These are phyloP conservation scores for Cymbidium sinense DNA, from an alignment of 106 monocot genomes.

Conservation along the genomic window DNA sequence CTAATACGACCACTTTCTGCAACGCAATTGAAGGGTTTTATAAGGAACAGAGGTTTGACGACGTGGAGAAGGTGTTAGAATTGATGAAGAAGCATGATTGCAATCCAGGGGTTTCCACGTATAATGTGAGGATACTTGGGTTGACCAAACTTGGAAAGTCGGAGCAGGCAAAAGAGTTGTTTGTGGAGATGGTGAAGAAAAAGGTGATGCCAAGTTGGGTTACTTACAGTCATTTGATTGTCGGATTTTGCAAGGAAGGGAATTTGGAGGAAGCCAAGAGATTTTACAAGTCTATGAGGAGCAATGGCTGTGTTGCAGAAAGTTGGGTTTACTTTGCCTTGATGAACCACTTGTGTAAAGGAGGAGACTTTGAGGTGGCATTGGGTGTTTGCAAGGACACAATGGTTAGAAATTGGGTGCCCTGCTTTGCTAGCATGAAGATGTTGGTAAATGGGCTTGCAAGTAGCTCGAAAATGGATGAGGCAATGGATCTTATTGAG, in stretches of 20 bases:
- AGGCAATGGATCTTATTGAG: slow-evolving; percentile 54
- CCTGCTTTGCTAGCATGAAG: slow-evolving; percentile 65
- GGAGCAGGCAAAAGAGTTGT: slow-evolving; percentile 47
- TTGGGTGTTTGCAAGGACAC: slow-evolving; percentile 49
- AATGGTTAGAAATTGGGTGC: slow-evolving; percentile 78
- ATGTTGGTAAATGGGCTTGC: slow-evolving; percentile 62
- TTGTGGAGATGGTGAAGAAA: slow-evolving; percentile 42
- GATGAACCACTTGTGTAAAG: slow-evolving; percentile 58
- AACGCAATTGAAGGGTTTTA: slow-evolving; percentile 57
- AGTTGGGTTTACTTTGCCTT: slow-evolving; percentile 59
- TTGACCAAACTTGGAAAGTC: slow-evolving; percentile 57
- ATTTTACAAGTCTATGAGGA: slow-evolving; percentile 51
- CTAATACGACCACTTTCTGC: slow-evolving; percentile 59
- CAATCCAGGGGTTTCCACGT: slow-evolving; percentile 19
- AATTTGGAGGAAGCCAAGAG: slow-evolving; percentile 61
- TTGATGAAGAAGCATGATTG: slow-evolving; percentile 67
- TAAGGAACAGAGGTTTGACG: slow-evolving; percentile 50
- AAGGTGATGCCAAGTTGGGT: slow-evolving; percentile 63
- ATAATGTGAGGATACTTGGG: slow-evolving; percentile 57
- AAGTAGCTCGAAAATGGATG: slow-evolving; percentile 32
- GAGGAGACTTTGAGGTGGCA: slow-evolving; percentile 66
- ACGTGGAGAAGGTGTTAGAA: slow-evolving; percentile 47
- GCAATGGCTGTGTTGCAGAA: slow-evolving; percentile 36
- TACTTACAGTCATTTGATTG: slow-evolving; percentile 56
- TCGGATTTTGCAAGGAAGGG: slow-evolving; percentile 72